phyloP scores from a whole-genome alignment of 805 yeast genomes.

The Cyberlindnera suaveolens region DNA sequence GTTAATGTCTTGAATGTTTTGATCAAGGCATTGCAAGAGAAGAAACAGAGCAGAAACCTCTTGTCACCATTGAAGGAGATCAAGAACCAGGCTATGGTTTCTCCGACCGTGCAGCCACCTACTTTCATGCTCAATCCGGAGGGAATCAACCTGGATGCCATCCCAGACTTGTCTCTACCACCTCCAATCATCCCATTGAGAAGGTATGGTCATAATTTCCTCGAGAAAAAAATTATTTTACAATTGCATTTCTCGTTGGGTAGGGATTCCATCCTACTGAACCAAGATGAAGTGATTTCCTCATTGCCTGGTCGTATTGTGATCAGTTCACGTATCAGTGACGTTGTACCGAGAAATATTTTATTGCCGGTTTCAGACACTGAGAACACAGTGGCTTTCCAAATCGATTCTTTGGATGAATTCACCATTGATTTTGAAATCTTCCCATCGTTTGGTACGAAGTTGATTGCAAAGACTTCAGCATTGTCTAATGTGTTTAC shows the following conservation, averaged over 20 bases:
- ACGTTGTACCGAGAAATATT: conserved; percentile 83
- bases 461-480: conserved; percentile 83
- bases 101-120: conserved; percentile 16
- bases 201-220: conserved; percentile 91
- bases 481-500: conserved; percentile 56
- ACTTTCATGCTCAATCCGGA: conserved; percentile 23
- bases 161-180: conserved; percentile 87
- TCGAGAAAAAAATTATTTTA: conserved; percentile 82
- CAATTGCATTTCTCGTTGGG: conserved; percentile 62
- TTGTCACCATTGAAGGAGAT: conserved; percentile 21
- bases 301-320: conserved; percentile 79
- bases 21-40: conserved; percentile 29
- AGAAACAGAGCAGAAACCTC: conserved; percentile 11
- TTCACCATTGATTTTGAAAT: conserved; percentile 83
- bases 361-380: conserved; percentile 61
- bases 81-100: conserved; percentile 2
- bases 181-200: conserved; percentile 94
- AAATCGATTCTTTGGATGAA: conserved; percentile 68
- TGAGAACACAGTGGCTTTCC: conserved; percentile 67
- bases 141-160: conserved; percentile 49
- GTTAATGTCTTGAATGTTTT: conserved; percentile 71
- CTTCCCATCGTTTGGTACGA: conserved; percentile 91
- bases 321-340: conserved; percentile 66
- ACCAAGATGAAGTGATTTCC: conserved; percentile 36
- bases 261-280: conserved; percentile 33